Evolutionary conservation across 2,329 filamentous ascomycete species (phyloP).

Genomic region (Intubia oerlemansii): DNA sequence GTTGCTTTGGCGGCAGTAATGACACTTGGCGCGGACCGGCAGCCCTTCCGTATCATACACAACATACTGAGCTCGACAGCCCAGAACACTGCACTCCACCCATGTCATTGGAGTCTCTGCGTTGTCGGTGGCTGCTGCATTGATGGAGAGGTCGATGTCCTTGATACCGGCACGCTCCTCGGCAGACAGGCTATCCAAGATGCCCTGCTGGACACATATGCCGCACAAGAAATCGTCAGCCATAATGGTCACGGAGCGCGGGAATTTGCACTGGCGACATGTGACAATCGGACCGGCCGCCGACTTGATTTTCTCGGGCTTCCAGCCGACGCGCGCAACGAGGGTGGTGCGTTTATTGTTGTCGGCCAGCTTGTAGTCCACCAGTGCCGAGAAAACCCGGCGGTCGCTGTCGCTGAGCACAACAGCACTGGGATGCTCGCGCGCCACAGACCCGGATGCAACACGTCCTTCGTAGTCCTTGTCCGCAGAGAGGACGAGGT

Average conservation of each 20-base stretch:
- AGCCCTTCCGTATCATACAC: conserved; percentile 21
- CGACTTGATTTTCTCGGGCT: conserved; percentile 20
- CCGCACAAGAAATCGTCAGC: conserved; percentile 17
- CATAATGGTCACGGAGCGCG: conserved; percentile 29
- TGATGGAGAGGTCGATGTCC: no score
- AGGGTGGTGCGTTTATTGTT: conserved; percentile 23
- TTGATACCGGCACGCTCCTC: conserved; percentile 1
- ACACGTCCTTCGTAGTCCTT: conserved; percentile 8
- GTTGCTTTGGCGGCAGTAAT: conserved; percentile 26
- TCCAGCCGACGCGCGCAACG: conserved; percentile 21
- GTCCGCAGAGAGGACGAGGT: conserved; percentile 25
- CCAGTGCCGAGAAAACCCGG: conserved; percentile 20
- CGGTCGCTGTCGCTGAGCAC: conserved; percentile 17
- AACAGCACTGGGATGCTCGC: no score
- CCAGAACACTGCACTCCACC: conserved; percentile 22
- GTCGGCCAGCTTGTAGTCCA: conserved; percentile 24
- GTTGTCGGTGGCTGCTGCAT: conserved; percentile 14
- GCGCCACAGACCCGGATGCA: not conserved
- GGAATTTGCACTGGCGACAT: conserved; percentile 20
- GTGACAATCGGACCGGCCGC: conserved; percentile 20
- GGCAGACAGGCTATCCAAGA: no score
- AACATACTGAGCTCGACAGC: conserved; percentile 27
- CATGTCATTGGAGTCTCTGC: conserved; percentile 16
- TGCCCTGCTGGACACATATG: conserved; percentile 16
- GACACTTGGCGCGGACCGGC: conserved; percentile 24